Conservation (phyloP, 176 grass and related monocot genomes). For the Oryza glaberrima region DNA sequence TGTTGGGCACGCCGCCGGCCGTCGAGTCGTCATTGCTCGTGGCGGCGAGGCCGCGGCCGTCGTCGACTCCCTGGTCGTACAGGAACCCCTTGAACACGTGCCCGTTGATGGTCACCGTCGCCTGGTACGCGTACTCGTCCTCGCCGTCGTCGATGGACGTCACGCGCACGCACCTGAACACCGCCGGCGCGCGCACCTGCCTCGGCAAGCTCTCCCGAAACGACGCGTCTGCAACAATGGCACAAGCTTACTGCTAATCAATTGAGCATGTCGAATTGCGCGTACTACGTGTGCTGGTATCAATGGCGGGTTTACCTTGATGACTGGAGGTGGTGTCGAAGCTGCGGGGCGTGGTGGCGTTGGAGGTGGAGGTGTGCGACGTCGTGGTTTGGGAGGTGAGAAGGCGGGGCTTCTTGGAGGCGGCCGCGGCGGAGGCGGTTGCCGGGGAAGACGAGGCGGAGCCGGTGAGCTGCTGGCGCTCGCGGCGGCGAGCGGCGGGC, state of each 20-base stretch:
- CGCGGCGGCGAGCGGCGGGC: constrained; percentile 73
- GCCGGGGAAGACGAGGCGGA: constrained; percentile 39
- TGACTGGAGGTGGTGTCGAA: constrained; percentile 98
- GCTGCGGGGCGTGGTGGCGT: constrained; percentile 93
- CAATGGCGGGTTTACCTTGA: constrained; percentile 57
- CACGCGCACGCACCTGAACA: constrained; percentile 95
- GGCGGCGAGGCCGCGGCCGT: constrained; percentile 53
- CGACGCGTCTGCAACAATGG: constrained; percentile 50
- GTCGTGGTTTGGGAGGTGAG: constrained; percentile 68
- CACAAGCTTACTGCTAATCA: background rate
- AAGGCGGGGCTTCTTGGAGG: constrained; percentile 68
- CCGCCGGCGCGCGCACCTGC: constrained; percentile 87
- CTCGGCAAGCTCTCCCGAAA: constrained; percentile 71
- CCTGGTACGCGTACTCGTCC: constrained; percentile 94
- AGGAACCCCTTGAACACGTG: constrained; percentile 99
- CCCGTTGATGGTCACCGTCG: constrained; percentile 79
- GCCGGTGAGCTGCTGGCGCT: constrained; percentile 59
- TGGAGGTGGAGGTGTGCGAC: constrained; percentile 82
- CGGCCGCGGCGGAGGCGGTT: constrained; percentile 29
- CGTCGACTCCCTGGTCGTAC: constrained; percentile 90
- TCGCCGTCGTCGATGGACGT: constrained; percentile 86
- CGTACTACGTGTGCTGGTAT: background rate
- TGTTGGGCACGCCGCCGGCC: constrained; percentile 70
- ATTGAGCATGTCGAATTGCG: background rate
- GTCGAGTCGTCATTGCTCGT: constrained; percentile 59